Conservation (phyloP, 2,329 filamentous ascomycete genomes). For the Colletotrichum costaricense region DNA sequence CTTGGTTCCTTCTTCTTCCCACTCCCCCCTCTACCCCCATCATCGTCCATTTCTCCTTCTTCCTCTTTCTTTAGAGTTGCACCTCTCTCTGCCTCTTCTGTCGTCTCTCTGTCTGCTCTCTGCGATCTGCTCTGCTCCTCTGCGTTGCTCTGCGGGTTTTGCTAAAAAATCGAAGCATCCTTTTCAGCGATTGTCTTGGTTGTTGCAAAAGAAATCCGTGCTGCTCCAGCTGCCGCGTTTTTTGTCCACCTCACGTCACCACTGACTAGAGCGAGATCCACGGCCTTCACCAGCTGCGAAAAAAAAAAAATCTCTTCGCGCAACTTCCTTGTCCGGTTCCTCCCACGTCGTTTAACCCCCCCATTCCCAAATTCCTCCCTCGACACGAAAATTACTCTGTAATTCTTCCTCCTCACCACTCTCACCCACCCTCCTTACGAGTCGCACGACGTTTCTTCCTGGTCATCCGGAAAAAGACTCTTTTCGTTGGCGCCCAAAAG, state of each 20-base stretch:
- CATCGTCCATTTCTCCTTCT: constrained; percentile 25
- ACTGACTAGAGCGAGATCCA: constrained; percentile 33
- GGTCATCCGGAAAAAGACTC: constrained; percentile 38
- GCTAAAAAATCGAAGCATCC: constrained; percentile 31
- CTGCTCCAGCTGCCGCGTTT: constrained; percentile 27
- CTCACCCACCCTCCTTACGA: constrained; percentile 41
- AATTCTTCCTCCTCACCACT: constrained; percentile 24
- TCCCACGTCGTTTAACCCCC: constrained; percentile 34
- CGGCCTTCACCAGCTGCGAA: constrained; percentile 24
- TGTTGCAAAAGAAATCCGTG: constrained; percentile 30
- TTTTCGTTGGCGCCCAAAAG: constrained; percentile 64
- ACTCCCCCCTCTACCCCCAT: constrained; percentile 34
- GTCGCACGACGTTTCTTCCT: constrained; percentile 46
- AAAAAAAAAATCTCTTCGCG: constrained; percentile 32
- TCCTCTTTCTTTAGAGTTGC: constrained; percentile 35
- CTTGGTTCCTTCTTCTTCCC: constrained; percentile 36
- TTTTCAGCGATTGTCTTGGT: constrained; percentile 35
- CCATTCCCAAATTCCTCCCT: constrained; percentile 22
- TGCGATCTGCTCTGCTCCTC: constrained; percentile 30
- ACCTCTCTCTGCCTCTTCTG: constrained; percentile 42
- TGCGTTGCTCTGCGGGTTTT: constrained; percentile 32
- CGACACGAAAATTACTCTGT: constrained; percentile 29
- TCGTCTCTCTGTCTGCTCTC: constrained; percentile 43
- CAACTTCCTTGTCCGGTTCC: constrained; percentile 33
- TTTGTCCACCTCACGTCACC: constrained; percentile 33